Evolutionary conservation across 805 yeast species (phyloP).

Genomic region (Saturnispora hagleri): DNA sequence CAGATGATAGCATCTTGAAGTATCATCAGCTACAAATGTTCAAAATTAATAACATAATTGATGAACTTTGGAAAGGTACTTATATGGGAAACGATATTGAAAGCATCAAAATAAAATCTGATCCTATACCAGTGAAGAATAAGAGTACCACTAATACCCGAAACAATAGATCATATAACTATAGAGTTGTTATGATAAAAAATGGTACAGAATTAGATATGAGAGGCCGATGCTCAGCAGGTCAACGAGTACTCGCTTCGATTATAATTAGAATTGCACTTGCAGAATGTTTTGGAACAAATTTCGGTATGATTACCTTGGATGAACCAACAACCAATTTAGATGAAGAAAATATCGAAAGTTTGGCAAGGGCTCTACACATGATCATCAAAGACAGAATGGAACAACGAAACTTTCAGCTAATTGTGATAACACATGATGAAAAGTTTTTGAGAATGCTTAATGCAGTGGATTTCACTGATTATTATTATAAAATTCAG

Average conservation of each 20-base stretch:
- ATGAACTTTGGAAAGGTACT: constrained; percentile 89
- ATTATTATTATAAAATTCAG: constrained; percentile 72
- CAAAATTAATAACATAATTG: constrained; percentile 79
- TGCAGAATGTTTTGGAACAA: constrained; percentile 91
- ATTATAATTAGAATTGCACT: constrained; percentile 84
- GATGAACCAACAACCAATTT: constrained; percentile 98
- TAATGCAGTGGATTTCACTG: constrained; percentile 79
- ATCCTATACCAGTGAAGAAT: constrained; percentile 44
- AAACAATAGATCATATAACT: constrained; percentile 66
- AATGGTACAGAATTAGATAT: constrained; percentile 88
- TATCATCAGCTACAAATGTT: constrained; percentile 88
- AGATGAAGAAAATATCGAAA: constrained; percentile 80
- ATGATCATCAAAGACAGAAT: constrained; percentile 67
- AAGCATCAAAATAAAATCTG: constrained; percentile 77
- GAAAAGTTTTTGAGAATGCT: constrained; percentile 80
- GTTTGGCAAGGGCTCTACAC: constrained; percentile 73
- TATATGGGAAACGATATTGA: constrained; percentile 95
- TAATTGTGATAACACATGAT: constrained; percentile 94
- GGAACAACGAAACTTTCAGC: constrained; percentile 79
- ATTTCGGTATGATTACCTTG: constrained; percentile 90
- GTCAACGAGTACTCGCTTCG: constrained; percentile 90
- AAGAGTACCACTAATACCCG: constrained; percentile 18
- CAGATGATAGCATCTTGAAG: constrained; percentile 89
- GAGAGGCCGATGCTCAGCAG: constrained; percentile 98
- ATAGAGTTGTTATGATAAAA: constrained; percentile 91